A percentile compares a stretch with the other conserved stretches of the same genome.
phyloP scores from a whole-genome alignment of 192 early-diverging fungal species.

The Coemansia sp. region DNA sequence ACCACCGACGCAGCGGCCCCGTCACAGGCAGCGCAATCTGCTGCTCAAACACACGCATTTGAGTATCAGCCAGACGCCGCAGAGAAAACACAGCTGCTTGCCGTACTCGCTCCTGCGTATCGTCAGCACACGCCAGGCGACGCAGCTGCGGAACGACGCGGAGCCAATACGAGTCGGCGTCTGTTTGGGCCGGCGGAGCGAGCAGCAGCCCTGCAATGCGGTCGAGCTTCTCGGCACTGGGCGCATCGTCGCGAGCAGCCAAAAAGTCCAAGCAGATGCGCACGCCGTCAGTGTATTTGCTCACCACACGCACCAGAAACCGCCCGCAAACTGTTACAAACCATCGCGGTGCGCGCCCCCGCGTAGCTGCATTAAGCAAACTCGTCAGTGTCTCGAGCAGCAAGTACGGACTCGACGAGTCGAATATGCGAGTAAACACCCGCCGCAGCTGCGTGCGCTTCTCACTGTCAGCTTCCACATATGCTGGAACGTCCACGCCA shows the following conservation, averaged over 20 bases:
- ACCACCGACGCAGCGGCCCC: constrained; percentile 37
- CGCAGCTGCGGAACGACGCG: constrained; percentile 30
- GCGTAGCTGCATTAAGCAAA: constrained; percentile 59
- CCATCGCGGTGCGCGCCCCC: constrained; percentile 60
- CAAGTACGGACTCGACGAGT: constrained; percentile 54
- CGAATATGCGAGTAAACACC: constrained; percentile 42
- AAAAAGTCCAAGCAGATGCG: constrained; percentile 68
- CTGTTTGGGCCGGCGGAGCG: constrained; percentile 22
- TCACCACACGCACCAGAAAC: constrained; percentile 67
- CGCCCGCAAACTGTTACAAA: constrained; percentile 63
- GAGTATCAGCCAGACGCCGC: constrained; percentile 17
- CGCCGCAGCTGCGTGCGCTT: constrained; percentile 22
- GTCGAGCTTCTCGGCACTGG: constrained; percentile 31
- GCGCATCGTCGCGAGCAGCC: constrained; percentile 54
- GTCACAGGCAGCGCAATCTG: constrained; percentile 55
- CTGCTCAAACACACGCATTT: constrained; percentile 13
- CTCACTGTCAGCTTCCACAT: constrained; percentile 41
- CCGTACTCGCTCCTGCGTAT: constrained; percentile 5
- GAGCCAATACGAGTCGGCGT: constrained; percentile 5
- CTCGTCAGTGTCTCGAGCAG: constrained; percentile 67
- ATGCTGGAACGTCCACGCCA: constrained; percentile 17
- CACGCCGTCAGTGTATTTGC: constrained; percentile 61
- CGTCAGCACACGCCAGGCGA: background rate
- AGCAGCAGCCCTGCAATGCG: constrained; percentile 34
- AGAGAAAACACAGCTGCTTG: constrained; percentile 31